Conservation (phyloP, 2,329 filamentous ascomycete genomes). For the Penicillium oxalicum region DNA sequence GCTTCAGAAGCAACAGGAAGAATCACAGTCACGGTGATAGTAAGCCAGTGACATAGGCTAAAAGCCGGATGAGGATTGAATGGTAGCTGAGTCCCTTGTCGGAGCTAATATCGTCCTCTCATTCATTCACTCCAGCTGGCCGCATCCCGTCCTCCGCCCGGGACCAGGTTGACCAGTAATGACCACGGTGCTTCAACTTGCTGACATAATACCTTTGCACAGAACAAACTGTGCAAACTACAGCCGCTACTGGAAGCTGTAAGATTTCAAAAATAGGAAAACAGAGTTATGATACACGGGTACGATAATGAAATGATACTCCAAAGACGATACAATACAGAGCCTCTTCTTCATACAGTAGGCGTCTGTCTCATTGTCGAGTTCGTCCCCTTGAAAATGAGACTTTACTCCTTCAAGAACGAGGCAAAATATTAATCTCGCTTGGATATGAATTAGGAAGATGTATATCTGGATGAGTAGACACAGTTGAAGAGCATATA, state of each 20-base stretch:
- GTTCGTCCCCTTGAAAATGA: too few relatives aligned
- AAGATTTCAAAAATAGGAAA: too few relatives aligned
- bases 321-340: too few relatives aligned
- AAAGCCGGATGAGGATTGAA: neutral
- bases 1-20: conserved; percentile 5
- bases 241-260: conserved; percentile 14
- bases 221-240: conserved; percentile 16
- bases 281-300: too few relatives aligned
- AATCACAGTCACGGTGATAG: conserved; percentile 11
- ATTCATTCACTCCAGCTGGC: conserved; percentile 25
- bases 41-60: conserved; percentile 13
- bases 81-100: neutral
- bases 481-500: too few relatives aligned
- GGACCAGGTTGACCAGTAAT: neutral
- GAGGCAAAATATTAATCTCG: too few relatives aligned
- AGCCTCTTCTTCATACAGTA: too few relatives aligned
- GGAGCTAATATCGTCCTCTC: conserved; percentile 13
- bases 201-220: conserved; percentile 19
- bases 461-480: too few relatives aligned
- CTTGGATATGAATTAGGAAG: too few relatives aligned
- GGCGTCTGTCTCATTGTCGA: too few relatives aligned
- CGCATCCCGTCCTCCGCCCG: conserved; percentile 12
- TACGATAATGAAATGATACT: too few relatives aligned
- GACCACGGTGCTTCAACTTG: neutral
- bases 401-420: too few relatives aligned